These are phyloP conservation scores for Fraxinus dipetala DNA, from an alignment of 305 asterid species.

Conservation along the genomic window DNA sequence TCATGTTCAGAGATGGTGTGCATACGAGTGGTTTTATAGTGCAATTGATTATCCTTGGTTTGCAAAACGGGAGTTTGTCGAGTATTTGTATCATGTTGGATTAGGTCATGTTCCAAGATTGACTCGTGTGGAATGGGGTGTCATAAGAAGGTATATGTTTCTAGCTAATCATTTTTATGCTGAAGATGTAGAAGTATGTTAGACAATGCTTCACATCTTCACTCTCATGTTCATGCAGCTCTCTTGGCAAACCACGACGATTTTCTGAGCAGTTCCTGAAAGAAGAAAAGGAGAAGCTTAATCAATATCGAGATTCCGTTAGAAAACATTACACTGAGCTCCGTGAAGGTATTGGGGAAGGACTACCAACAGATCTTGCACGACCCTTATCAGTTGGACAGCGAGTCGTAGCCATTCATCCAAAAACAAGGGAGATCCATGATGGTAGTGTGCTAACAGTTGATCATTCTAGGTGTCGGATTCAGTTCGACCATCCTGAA, in stretches of 20 bases:
- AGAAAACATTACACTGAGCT: slow-evolving; percentile 82
- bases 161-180: slow-evolving; percentile 15
- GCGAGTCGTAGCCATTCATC: slow-evolving; percentile 91
- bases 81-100: slow-evolving; percentile 86
- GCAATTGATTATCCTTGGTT: slow-evolving; percentile 98
- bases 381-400: slow-evolving; percentile 90
- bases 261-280: slow-evolving; percentile 86
- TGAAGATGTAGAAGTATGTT: slow-evolving; percentile 17
- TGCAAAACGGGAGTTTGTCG: slow-evolving; percentile 85
- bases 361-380: slow-evolving; percentile 89
- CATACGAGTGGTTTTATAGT: slow-evolving; percentile 91
- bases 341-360: slow-evolving; percentile 80
- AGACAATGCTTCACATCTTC: slow-evolving; percentile 1
- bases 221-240: slow-evolving; percentile 45
- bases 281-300: slow-evolving; percentile 95
- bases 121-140: slow-evolving; percentile 98
- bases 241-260: slow-evolving; percentile 92
- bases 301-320: slow-evolving; percentile 83
- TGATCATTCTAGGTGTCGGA: slow-evolving; percentile 81
- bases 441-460: slow-evolving; percentile 90
- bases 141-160: slow-evolving; percentile 73
- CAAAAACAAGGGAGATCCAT: slow-evolving; percentile 83
- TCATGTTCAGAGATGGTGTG: slow-evolving; percentile 80
- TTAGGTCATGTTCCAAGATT: slow-evolving; percentile 88
- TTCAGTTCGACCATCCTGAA: slow-evolving; percentile 88